Evolutionary conservation across 495 filamentous ascomycete species (phyloP).

Genomic region (Podospora didyma): DNA sequence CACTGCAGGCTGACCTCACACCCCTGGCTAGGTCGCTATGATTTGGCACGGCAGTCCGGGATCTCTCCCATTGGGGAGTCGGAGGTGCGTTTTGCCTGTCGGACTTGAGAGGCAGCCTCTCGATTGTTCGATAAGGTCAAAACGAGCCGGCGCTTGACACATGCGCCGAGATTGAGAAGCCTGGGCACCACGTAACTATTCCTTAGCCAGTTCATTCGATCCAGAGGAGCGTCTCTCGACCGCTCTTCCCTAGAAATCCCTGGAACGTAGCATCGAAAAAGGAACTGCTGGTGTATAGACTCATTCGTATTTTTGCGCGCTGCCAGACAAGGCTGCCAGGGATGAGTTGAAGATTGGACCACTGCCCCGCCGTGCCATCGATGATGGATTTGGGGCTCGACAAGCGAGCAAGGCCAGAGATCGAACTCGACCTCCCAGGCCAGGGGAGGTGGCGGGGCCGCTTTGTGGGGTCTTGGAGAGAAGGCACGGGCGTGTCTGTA

Average conservation of each 20-base stretch:
- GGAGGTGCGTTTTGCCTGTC: background rate
- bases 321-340: background rate
- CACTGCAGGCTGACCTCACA: constrained; percentile 23
- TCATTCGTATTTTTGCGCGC: background rate
- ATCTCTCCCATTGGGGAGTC: background rate
- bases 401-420: too few relatives aligned
- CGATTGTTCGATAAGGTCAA: background rate
- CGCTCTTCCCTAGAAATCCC: background rate
- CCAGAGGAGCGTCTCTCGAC: background rate
- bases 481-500: background rate
- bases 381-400: too few relatives aligned
- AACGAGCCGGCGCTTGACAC: too few relatives aligned
- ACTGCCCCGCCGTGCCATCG: background rate
- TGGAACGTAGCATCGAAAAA: background rate
- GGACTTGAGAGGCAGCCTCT: background rate
- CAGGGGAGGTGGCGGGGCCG: background rate
- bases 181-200: too few relatives aligned
- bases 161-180: too few relatives aligned
- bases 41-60: constrained; percentile 5
- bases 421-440: background rate
- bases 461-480: background rate
- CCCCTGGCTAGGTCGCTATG: background rate
- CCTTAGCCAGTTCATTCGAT: too few relatives aligned
- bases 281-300: background rate
- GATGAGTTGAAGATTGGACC: background rate